Evolutionary conservation across 257 asterid species (phyloP), one percentile per base, ranked within the genome.

Genomic region (Striga asiatica): DNA sequence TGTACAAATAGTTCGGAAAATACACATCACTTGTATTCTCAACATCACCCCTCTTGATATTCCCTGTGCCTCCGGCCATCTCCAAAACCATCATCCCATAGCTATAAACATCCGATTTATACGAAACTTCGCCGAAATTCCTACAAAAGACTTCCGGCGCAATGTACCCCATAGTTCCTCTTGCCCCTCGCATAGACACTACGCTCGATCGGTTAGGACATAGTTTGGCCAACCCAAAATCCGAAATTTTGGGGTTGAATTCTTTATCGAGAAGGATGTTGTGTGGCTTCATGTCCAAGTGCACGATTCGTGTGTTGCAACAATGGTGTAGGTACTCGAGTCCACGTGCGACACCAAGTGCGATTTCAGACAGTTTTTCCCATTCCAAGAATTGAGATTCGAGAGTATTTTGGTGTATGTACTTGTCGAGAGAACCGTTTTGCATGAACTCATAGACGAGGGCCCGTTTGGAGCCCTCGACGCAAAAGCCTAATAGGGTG

Each of bases 391-490:
- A 34, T 34, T 3, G 9, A 7, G 13, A 7, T 7, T 3, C 7
- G 9, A n/a, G 8, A 6, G 17, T 41, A 18, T 43, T 18, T 17
- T 43, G n/a, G n/a, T n/a, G 25, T 9, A 43, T 20, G 25, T 17
- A 43, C 25, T 43, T 8, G 17, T 43, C 50, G 9, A 43, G 50
- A 7, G 78, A 77, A 9, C 74, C 78, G 24, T 78, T 74, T 0
- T 70, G 59, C 81, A 78, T 74, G 65, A 61, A 78, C 6, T 78
- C 78, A 12, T 73, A 73, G 0, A 79, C 12, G 5, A 76, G 76
- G 10, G 76, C 77, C 56, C 65, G 71, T 46, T 65, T 71, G 0
- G 43, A 34, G 1, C 74, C 70, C 9, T 74, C 68, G 29, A 20
- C 42, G 21, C 85, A 78, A 12, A 72, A 75, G 13, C 85, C 85